Evolutionary conservation across 768 basidiomycete genomes (phyloP), one percentile per base, ranked within the genome.

Genomic region (Jaapia argillacea): DNA sequence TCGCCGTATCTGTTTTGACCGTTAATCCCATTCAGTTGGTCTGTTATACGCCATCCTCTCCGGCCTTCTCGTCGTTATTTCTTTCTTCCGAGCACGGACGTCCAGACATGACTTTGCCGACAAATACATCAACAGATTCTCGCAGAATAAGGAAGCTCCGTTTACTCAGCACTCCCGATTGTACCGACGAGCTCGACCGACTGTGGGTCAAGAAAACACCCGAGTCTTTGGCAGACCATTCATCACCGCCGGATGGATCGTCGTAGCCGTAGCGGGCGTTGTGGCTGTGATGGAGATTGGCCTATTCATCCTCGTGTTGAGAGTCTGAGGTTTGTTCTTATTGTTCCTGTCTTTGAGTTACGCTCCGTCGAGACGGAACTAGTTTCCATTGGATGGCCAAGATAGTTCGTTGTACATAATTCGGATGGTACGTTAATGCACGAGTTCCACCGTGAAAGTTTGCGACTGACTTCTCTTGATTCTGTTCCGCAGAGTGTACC

Each of bases 31-130:
- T 12, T 5, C 40, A 72, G 70, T 73, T 41, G 85, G 84, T 4
- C 60, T 86, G 7, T 58, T 83, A 18, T 85, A 80, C 54, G 66
- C 79, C 7, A 58, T 79, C 13, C 66, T 91, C 2, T 77, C 83
- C 1, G 66, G 60, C 5, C 55, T 81, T 4, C 66, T 92, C 31
- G 75, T 79, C 50, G 51, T 79, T 4, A 52, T 71, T 6, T 69
- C 84, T 0, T 78, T 71, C 53, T 48, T 80, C 13, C 75, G 88
- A 2, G 69, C 77, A 1, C 70, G 79, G 6, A 75, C 81, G 45
- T 81, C 82, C 7, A 68, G 67, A 16, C 82, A 87, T 51, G 83
- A 89, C 56, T 86, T 91, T 55, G 80, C 85, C 2, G 89, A 90
- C 56, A n/a, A n/a, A n/a, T n/a, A n/a, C 60, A 62, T 21, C 53